Conservation (phyloP, 2,329 filamentous ascomycete species). For the Chaetomium sp. region DNA sequence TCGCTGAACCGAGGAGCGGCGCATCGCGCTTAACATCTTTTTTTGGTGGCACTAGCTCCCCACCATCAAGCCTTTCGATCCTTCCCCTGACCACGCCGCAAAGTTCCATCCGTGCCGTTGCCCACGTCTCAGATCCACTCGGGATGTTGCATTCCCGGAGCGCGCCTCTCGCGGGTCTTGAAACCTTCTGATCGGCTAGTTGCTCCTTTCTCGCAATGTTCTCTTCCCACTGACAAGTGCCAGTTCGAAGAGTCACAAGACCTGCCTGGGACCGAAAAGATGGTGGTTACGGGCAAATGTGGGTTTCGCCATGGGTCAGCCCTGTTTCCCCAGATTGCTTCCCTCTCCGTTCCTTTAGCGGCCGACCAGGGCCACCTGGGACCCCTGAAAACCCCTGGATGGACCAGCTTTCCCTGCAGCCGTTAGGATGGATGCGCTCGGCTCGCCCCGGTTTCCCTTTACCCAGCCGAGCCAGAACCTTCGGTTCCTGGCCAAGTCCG, state of each 20-base stretch:
- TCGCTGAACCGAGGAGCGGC: background rate
- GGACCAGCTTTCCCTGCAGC: constrained; percentile 9
- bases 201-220: background rate
- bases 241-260: constrained; percentile 4
- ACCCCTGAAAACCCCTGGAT: constrained; percentile 16
- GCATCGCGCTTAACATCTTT: background rate
- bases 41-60: constrained; percentile 12
- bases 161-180: background rate
- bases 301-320: constrained; percentile 15
- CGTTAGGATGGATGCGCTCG: constrained; percentile 10
- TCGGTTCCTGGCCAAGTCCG: constrained; percentile 4
- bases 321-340: constrained; percentile 20
- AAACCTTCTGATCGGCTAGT: background rate
- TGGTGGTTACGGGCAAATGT: background rate
- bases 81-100: constrained; percentile 6
- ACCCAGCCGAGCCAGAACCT: background rate
- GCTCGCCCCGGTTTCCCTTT: constrained; percentile 7
- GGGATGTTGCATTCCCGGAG: background rate
- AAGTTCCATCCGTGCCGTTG: background rate
- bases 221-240: constrained; percentile 9
- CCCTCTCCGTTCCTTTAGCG: constrained; percentile 6
- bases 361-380: background rate
- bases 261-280: background rate
- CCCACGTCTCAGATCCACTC: background rate
- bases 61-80: background rate